Base-by-base conservation (phyloP, 2,329 filamentous ascomycete species). In the Sporothrix phasma region DNA sequence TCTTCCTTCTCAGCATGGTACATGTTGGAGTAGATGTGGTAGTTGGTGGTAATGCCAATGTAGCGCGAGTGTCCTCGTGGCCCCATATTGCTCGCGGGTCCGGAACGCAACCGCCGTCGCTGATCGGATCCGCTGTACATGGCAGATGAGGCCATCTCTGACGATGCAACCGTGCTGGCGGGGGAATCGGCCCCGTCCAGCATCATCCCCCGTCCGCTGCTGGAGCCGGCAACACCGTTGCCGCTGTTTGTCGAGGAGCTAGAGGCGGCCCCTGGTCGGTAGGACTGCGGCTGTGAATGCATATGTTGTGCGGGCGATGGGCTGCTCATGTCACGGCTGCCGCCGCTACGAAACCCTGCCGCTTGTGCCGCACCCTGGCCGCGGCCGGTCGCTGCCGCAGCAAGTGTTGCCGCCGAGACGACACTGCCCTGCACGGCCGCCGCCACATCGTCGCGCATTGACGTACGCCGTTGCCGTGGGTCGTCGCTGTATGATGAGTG, bases 11-110 rank as follows among this genome's bases (percentile, higher is more conserved):
- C 64, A 37, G 45, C 60, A 19, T 60, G 45, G 53, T 65, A 45
- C 53, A 63, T 60, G 60, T 60, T 63, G 60, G 60, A 60, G 61
- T 63, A 65, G 45, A 65, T 65, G 54, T 65, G 64, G 64, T 60
- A 65, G 60, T 65, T 65, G 53, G 64, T 63, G 26, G 64, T 65
- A 37, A 63, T 63, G 60, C 64, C 64, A 51, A 65, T 51, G 54
- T 63, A 63, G 24, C 64, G 64, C 17, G 64, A 65, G 43, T 58
- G 64, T n/a, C 64, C 59, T 7, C 64, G 47, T 1, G 63, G 41
- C 4, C 51, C 43, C 17, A 19, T 26, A 5, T 24, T 19, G 53
- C 59, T 62, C 64, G 59, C 59, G 17, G 59, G 51, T 4, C 49
- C 64, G 7, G 47, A 24, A 7, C 62, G 53, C 17, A 59, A 22